Evolutionary conservation across 495 filamentous ascomycete genomes (phyloP).

Genomic region (Penicillium dipodomyicola): DNA sequence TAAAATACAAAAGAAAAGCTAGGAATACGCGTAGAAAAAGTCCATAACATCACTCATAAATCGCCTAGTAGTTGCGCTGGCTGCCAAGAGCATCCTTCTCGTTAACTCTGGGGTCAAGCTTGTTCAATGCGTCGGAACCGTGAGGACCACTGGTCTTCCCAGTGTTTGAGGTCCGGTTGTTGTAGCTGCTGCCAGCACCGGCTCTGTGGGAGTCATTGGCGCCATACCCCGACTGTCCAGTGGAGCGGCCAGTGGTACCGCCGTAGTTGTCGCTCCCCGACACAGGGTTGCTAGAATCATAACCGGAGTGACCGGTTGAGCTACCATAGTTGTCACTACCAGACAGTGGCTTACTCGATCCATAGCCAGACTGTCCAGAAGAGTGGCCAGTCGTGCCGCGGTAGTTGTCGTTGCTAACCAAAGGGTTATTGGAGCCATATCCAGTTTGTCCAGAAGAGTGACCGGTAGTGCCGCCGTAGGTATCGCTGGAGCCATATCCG

Average conservation of each 20-base stretch:
- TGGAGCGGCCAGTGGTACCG: slow-evolving; percentile 9
- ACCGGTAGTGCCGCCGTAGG: not conserved
- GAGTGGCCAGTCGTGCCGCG: too few species aligned
- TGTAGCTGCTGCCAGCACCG: slow-evolving; percentile 33
- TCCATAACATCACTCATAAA: not conserved
- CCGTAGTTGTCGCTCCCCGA: slow-evolving; percentile 1
- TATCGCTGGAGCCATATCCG: not conserved
- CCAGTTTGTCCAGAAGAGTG: slow-evolving; percentile 2
- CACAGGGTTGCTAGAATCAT: not conserved
- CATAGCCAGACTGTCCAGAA: too few species aligned
- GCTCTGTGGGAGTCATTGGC: slow-evolving; percentile 21
- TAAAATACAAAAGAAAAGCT: not conserved
- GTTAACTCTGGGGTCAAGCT: slow-evolving; percentile 52
- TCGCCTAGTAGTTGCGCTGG: slow-evolving; percentile 8
- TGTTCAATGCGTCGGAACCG: slow-evolving; percentile 40
- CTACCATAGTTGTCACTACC: slow-evolving; percentile 13
- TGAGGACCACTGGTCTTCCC: slow-evolving; percentile 31
- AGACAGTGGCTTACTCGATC: not conserved
- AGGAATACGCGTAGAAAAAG: not conserved
- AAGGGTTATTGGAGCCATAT: slow-evolving; percentile 5
- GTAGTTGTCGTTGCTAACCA: too few species aligned
- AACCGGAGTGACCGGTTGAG: slow-evolving; percentile 17
- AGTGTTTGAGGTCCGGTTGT: slow-evolving; percentile 3
- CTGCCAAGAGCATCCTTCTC: not conserved
- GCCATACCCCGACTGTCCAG: slow-evolving; percentile 11